Evolutionary conservation across 495 filamentous ascomycete genomes (phyloP).

Genomic region (Talaromyces stipitatus): DNA sequence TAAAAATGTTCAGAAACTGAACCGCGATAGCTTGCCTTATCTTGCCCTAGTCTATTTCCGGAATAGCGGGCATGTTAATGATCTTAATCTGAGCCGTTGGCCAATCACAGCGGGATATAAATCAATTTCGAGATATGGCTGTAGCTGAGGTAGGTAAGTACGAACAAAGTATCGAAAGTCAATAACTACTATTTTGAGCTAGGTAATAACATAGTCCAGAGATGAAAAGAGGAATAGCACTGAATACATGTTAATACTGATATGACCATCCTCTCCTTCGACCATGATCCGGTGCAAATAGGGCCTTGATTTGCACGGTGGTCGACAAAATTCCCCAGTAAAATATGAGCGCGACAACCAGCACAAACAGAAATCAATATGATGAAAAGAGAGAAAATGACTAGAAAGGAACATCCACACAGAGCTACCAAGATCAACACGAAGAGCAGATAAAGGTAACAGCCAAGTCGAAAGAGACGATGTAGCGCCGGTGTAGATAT

Average conservation of each 20-base stretch:
- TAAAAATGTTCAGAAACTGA: neutral
- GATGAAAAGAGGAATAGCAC: neutral
- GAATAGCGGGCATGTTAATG: neutral
- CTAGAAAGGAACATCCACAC: neutral
- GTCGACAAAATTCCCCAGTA: neutral
- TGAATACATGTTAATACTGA: neutral
- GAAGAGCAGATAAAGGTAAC: conserved; percentile 1
- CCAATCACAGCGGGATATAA: neutral
- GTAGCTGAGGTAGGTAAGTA: neutral
- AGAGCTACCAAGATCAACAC: conserved; percentile 8
- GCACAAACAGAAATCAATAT: neutral
- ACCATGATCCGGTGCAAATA: neutral
- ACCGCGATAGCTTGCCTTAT: neutral
- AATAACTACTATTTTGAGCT: neutral
- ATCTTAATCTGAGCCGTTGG: neutral
- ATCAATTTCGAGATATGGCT: neutral
- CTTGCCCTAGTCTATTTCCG: neutral
- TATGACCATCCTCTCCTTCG: neutral
- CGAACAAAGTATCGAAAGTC: neutral
- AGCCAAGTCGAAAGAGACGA: neutral
- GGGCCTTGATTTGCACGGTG: neutral
- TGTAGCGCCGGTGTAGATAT: conserved; percentile 6
- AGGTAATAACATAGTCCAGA: neutral
- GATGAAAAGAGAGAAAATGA: neutral
- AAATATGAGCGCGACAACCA: neutral